Base-by-base conservation (phyloP, 2,329 filamentous ascomycete species). In the Bipolaris oryzae region DNA sequence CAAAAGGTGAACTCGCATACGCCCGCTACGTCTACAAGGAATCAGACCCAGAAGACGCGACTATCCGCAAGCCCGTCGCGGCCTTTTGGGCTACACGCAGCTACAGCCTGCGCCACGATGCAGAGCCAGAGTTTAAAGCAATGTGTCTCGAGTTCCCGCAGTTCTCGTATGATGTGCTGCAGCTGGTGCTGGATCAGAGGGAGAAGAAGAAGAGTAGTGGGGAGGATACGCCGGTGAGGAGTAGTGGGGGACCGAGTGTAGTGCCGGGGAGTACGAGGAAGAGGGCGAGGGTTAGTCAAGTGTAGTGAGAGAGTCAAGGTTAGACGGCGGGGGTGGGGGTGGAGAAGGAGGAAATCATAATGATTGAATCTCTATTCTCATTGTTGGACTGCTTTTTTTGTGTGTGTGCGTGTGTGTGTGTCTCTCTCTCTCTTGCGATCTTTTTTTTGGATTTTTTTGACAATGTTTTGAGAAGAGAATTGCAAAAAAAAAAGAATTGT, bases 131-230 rank as follows among this genome's bases (percentile, higher is more conserved):
- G 78, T 96, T 96, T 84, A 87, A 88, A 74, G 77, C 84, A 43
- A 86, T 96, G 77, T 96, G 93, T 79, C 79, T 96, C 74, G 90
- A 96, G 78, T 92, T 88, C 74, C 93, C 93, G 16, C 89, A 96
- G 73, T 97, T 97, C 74, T 90, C 90, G 71, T 97, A 93, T 80
- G 93, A 97, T 76, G 90, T 98, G 53, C 85, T 97, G 58, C 92
- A 87, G 64, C 62, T 91, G 62, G 79, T 82, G 56, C 76, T 82
- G 13, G 80, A 82, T 68, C 75, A 77, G 62, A 77, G 80, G 64
- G 80, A 82, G 74, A 81, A 80, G 79, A 68, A 57, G 20, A 57
- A 62, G 5, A 49, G 64, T 43, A n/a, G n/a, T n/a, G 58, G 56
- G 10, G 61, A 55, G 31, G 68, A 69, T 9, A 60, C 51, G 47